Conservation (phyloP, 2,329 filamentous ascomycete genomes). For the Neonectria magnoliae region DNA sequence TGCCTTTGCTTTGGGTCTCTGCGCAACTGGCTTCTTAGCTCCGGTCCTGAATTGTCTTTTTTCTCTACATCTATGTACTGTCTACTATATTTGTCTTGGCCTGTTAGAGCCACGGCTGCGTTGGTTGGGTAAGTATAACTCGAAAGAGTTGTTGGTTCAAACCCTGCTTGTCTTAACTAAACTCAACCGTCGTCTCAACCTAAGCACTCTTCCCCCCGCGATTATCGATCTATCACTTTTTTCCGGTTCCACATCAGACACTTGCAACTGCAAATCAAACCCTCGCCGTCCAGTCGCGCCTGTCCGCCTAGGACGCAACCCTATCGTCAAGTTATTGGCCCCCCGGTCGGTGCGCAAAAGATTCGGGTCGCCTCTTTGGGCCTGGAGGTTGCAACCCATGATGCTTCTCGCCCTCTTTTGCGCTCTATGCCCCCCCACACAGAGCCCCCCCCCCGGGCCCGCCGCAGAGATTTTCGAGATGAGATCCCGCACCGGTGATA, state of each 20-base stretch:
- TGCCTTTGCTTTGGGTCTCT: background rate
- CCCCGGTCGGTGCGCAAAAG: background rate
- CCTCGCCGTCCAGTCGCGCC: slow-evolving; percentile 4
- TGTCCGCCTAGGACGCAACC: slow-evolving; percentile 13
- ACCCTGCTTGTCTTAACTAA: background rate
- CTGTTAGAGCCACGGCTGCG: slow-evolving; percentile 4
- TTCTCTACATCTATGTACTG: background rate
- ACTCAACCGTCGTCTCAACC: slow-evolving; percentile 2
- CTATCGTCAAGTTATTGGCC: slow-evolving; percentile 2
- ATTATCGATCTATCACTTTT: slow-evolving; percentile 21
- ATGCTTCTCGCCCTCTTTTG: background rate
- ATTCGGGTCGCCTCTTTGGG: slow-evolving; percentile 7
- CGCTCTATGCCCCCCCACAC: background rate
- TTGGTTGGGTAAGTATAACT: background rate
- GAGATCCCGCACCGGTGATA: slow-evolving; percentile 31
- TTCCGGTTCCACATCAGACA: slow-evolving; percentile 1
- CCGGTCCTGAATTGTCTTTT: background rate
- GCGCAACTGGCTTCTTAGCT: background rate
- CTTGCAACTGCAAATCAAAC: slow-evolving; percentile 21
- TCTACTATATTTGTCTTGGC: background rate
- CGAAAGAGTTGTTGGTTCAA: background rate
- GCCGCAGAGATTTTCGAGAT: slow-evolving; percentile 26
- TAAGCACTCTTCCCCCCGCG: slow-evolving; percentile 6
- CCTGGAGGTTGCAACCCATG: slow-evolving; percentile 13
- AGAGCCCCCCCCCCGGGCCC: slow-evolving; percentile 19